A percentile compares a stretch with the other conserved stretches of the same genome.
These are phyloP conservation scores for Boletellus deceptivus DNA, from an alignment of 1,284 basidiomycete species.

Conservation along the genomic window DNA sequence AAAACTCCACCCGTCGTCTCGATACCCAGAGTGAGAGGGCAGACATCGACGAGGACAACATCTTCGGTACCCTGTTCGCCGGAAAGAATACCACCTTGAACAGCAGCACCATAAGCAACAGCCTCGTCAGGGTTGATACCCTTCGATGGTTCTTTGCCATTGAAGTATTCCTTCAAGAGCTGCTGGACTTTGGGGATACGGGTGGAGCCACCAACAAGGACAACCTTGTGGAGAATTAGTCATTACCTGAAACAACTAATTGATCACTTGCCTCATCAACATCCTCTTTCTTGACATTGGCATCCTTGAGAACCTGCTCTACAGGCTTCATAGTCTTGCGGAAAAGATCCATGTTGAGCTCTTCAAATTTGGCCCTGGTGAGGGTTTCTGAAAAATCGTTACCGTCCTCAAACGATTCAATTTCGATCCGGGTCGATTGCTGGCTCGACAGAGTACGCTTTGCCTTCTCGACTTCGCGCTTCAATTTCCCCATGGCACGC, in stretches of 20 bases:
- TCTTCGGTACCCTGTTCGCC: conserved; percentile 83
- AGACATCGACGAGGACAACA: conserved; percentile 94
- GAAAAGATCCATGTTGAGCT: conserved; percentile 98
- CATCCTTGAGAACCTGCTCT: conserved; percentile 97
- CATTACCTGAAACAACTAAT: no score
- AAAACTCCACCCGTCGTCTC: conserved; percentile 99
- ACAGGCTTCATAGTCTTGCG: conserved; percentile 99
- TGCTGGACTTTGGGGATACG: conserved; percentile 99
- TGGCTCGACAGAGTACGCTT: conserved; percentile 96
- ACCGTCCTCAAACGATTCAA: conserved; percentile 92
- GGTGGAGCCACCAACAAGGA: conserved; percentile 96
- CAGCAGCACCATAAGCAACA: conserved; percentile 95
- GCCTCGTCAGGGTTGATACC: conserved; percentile 96
- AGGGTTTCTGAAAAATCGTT: conserved; percentile 97
- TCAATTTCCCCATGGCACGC: conserved; percentile 93
- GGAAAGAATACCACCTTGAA: conserved; percentile 95
- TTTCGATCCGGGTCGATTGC: conserved; percentile 84
- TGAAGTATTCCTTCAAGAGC: conserved; percentile 91
- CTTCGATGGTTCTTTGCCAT: conserved; percentile 87
- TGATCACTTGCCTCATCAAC: conserved; percentile 74
- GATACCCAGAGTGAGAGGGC: conserved; percentile 93
- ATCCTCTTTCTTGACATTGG: conserved; percentile 96
- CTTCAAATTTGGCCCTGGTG: conserved; percentile 98
- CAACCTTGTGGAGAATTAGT: conserved; percentile 45
- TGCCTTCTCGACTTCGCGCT: conserved; percentile 98